phyloP scores from a whole-genome alignment of 345 rosid genomes.

The Eucalyptus erythrocorys region DNA sequence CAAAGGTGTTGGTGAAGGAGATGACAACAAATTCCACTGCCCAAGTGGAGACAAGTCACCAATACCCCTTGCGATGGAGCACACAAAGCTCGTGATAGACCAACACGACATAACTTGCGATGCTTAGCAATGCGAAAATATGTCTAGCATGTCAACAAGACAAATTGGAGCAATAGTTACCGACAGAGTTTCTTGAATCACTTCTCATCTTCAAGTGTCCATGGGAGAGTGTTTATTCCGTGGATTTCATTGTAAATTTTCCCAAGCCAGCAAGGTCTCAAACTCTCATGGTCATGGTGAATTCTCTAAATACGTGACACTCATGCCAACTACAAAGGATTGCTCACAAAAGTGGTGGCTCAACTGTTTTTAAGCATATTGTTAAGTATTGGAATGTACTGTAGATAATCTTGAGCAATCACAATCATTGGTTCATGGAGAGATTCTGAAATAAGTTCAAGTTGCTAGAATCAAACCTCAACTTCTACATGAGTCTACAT shows the following conservation, averaged over 20 bases:
- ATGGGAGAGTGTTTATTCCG: background rate
- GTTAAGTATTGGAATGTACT: background rate
- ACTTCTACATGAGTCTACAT: background rate
- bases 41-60: no score
- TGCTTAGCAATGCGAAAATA: background rate
- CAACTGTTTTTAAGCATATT: background rate
- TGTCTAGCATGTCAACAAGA: background rate
- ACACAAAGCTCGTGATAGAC: no score
- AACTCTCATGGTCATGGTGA: background rate
- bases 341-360: background rate
- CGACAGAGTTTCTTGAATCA: background rate
- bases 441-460: background rate
- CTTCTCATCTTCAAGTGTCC: background rate
- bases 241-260: background rate
- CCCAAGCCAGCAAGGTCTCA: background rate
- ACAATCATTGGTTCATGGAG: background rate
- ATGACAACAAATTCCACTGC: no score
- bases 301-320: background rate
- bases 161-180: background rate
- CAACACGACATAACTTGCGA: fast-evolving
- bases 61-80: no score
- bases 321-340: background rate
- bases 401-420: background rate
- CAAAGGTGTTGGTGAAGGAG: no score
- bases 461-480: background rate